These are phyloP conservation scores for Exserohilum rostratum DNA, from an alignment of 2,329 filamentous ascomycete genomes.

Conservation along the genomic window DNA sequence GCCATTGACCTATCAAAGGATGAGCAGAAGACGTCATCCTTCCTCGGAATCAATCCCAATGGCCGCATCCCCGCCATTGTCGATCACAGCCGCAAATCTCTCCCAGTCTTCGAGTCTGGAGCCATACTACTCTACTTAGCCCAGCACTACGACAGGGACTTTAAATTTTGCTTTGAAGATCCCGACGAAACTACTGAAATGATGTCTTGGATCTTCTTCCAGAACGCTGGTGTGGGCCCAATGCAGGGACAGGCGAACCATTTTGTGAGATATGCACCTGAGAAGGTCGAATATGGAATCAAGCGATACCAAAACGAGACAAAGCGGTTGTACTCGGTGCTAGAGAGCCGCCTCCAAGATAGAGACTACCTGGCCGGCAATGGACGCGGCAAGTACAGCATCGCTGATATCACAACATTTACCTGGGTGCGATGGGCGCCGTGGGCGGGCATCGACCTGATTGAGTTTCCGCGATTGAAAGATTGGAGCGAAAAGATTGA, in stretches of 20 bases:
- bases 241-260: conserved; percentile 82
- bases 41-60: conserved; percentile 86
- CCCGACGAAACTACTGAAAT: conserved; percentile 76
- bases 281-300: conserved; percentile 79
- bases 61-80: conserved; percentile 85
- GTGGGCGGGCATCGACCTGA: too few relatives aligned
- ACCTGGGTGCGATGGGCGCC: too few relatives aligned
- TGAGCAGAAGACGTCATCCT: conserved; percentile 79
- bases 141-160: conserved; percentile 76
- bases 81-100: conserved; percentile 70
- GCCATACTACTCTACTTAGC: conserved; percentile 81
- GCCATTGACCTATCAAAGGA: conserved; percentile 70
- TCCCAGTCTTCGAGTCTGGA: conserved; percentile 79
- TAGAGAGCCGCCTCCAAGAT: conserved; percentile 69
- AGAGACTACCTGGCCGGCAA: conserved; percentile 65
- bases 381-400: conserved; percentile 57
- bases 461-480: too few relatives aligned
- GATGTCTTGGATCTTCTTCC: conserved; percentile 72
- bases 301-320: conserved; percentile 82
- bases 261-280: conserved; percentile 78
- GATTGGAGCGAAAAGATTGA: too few relatives aligned
- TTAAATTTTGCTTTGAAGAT: conserved; percentile 80
- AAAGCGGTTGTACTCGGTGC: conserved; percentile 74
- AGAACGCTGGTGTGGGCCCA: conserved; percentile 77
- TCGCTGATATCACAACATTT: conserved; percentile 77